phyloP scores from a whole-genome alignment of 768 basidiomycete genomes.

The Antrodiella citrinella region DNA sequence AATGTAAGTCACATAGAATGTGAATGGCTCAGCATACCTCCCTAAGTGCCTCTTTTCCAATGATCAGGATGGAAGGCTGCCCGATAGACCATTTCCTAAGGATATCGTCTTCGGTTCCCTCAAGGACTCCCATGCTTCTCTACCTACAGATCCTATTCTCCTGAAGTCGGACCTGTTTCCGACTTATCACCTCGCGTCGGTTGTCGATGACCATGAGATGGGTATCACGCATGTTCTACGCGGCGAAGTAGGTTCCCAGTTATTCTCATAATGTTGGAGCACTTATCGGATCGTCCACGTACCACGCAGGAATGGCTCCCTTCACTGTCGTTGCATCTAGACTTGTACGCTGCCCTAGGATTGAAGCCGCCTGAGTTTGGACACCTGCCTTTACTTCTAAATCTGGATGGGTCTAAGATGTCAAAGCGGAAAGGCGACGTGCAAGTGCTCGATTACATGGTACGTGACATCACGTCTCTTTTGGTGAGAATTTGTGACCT shows the following conservation, averaged over 20 bases:
- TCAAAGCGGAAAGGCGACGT: conserved; percentile 92
- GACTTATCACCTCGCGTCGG: conserved; percentile 93
- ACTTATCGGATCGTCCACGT: neutral
- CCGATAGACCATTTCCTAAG: conserved; percentile 36
- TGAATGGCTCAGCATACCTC: neutral
- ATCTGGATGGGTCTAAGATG: conserved; percentile 89
- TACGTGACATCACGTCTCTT: conserved; percentile 25
- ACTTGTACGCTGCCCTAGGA: conserved; percentile 74
- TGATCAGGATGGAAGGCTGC: conserved; percentile 50
- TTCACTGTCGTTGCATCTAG: conserved; percentile 85
- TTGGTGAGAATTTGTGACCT: too few species aligned
- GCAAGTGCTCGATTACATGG: conserved; percentile 79
- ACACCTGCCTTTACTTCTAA: conserved; percentile 86
- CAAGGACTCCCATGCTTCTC: conserved; percentile 66
- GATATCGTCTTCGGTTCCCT: conserved; percentile 76
- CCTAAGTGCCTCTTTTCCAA: neutral
- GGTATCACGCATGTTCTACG: conserved; percentile 91
- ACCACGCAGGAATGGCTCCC: conserved; percentile 84
- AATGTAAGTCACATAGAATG: conserved; percentile 47
- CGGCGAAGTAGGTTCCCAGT: conserved; percentile 59
- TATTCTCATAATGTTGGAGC: neutral
- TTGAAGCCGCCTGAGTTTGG: conserved; percentile 74
- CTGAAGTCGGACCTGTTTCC: conserved; percentile 91
- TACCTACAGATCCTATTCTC: conserved; percentile 85
- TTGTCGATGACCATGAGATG: conserved; percentile 96